Conservation (phyloP, 768 basidiomycete species). For the Sporobolomyces pararoseus region DNA sequence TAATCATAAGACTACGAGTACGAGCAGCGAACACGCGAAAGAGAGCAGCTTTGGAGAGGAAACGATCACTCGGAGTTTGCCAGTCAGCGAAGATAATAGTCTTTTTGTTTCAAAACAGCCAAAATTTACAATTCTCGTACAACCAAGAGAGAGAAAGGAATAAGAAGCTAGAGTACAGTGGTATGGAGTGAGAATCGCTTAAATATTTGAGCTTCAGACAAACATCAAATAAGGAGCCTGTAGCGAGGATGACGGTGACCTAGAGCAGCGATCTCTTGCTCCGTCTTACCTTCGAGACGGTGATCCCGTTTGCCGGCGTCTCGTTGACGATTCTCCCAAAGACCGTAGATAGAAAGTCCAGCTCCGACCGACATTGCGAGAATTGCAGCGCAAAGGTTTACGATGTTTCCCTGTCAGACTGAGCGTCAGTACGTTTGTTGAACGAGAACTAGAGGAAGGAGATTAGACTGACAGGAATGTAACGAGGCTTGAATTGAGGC, state of each 20-base stretch:
- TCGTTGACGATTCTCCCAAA: conserved; percentile 44
- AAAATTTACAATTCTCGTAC: too few relatives aligned
- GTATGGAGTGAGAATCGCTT: too few relatives aligned
- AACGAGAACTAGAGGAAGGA: too few relatives aligned
- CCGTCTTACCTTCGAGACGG: conserved; percentile 43
- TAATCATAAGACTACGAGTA: too few relatives aligned
- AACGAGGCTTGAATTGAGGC: neutral
- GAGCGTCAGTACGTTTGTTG: neutral
- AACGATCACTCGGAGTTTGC: too few relatives aligned
- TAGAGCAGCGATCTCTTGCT: conserved; percentile 37
- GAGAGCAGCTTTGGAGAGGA: too few relatives aligned
- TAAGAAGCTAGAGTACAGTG: too few relatives aligned
- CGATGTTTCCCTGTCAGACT: conserved; percentile 32
- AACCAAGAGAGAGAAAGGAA: too few relatives aligned
- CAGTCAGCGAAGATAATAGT: too few relatives aligned
- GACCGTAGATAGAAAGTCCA: conserved; percentile 38
- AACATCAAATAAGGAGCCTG: conserved; percentile 32
- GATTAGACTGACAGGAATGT: conserved; percentile 2
- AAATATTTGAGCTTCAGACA: neutral
- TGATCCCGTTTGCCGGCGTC: conserved; percentile 43
- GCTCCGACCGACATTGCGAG: conserved; percentile 3
- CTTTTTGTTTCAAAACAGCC: too few relatives aligned
- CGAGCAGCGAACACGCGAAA: too few relatives aligned
- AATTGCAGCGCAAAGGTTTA: conserved; percentile 33
- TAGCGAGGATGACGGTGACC: conserved; percentile 46